These are phyloP conservation scores for Stromatinia cepivora DNA, from an alignment of 2,329 filamentous ascomycete species.

Conservation along the genomic window DNA sequence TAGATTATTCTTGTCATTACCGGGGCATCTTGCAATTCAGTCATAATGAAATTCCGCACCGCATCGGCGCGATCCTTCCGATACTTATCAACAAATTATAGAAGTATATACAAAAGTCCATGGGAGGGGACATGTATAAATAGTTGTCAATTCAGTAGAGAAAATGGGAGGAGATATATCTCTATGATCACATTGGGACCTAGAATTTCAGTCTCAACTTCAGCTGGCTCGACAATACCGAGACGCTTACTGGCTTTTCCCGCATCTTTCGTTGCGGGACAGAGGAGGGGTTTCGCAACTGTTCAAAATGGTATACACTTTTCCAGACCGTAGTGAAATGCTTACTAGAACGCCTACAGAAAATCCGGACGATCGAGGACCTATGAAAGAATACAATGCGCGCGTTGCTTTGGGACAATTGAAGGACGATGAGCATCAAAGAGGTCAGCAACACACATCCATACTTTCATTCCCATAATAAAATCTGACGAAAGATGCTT, in stretches of 20 bases:
- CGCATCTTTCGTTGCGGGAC: slow-evolving; percentile 36
- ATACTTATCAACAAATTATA: slow-evolving; percentile 9
- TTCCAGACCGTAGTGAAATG: not conserved
- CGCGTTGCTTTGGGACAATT: slow-evolving; percentile 73
- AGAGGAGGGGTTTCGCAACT: slow-evolving; percentile 37
- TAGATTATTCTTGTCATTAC: not conserved
- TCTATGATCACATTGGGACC: not conserved
- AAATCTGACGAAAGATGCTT: slow-evolving; percentile 25
- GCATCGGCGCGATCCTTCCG: slow-evolving; percentile 9
- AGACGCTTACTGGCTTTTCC: slow-evolving; percentile 30
- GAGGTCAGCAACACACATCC: slow-evolving; percentile 56
- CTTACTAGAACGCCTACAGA: slow-evolving; percentile 26
- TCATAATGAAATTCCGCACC: slow-evolving; percentile 19
- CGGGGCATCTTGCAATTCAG: not conserved
- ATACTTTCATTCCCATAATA: slow-evolving; percentile 1
- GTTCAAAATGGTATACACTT: slow-evolving; percentile 35
- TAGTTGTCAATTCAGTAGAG: not conserved
- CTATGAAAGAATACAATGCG: slow-evolving; percentile 83
- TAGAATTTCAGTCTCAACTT: not conserved
- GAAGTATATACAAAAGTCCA: slow-evolving; percentile 1
- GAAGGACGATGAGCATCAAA: slow-evolving; percentile 86
- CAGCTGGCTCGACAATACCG: not conserved
- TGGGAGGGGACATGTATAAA: not conserved
- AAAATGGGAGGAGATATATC: not conserved
- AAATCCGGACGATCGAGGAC: slow-evolving; percentile 52